Evolutionary conservation across 805 yeast species (phyloP), one percentile per base, ranked within the genome.

Genomic region (Lipomyces oligophaga): DNA sequence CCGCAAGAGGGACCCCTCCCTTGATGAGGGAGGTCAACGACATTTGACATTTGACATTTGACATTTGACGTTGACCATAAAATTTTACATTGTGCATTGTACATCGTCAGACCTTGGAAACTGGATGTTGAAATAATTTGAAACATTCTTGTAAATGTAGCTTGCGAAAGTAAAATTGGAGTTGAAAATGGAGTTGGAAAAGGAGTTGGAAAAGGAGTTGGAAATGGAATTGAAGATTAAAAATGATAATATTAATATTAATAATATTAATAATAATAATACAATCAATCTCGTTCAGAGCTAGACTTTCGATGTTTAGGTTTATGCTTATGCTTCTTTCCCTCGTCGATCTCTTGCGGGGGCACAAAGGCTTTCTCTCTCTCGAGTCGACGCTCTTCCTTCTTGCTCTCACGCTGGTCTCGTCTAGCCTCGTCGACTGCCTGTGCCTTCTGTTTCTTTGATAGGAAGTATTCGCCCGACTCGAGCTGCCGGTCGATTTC

Each of bases 401-500:
- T 79, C 58, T 76, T 78, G 55, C 79, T 86, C 42, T 76, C 81
- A 64, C 89, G 94, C 60, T 84, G 79, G 44, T 80, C 85, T 55
- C 80, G 77, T 75, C 87, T 85, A 61, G 84, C 89, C 47, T 80
- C 81, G 52, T 82, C 70, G 55, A 80, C 79, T 66, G 78, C 81
- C 57, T 73, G 69, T 50, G 78, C 82, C 73, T 86, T 87, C 61
- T 89, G 95, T 60, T 73, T 78, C 72, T 86, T 84, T 51, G 87
- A 85, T 70, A 93, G 74, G 79, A 93, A 93, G 70, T 87, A 93
- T 68, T 93, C 98, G 78, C 98, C 98, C 73, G 94, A 81, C 68
- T 93, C 98, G 68, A 93, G 88, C 72, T 88, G 95, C 65, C 89
- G 72, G 78, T 93, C 98, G 68, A 93, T 75, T 85, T 93, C 89